Evolutionary conservation across 768 basidiomycete species (phyloP).

Genomic region (Suillus hirtellus): DNA sequence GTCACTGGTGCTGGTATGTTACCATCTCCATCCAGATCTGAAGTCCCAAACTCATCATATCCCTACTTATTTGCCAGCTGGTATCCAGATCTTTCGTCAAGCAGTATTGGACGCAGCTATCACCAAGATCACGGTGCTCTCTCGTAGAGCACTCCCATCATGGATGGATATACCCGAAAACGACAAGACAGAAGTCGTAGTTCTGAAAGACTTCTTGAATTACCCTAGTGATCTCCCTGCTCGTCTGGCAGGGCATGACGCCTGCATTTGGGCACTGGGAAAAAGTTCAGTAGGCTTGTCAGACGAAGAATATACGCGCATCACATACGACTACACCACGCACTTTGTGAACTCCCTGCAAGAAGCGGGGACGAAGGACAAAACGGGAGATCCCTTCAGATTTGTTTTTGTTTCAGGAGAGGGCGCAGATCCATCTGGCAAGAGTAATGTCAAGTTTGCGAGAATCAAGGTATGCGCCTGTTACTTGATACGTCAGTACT

Average conservation of each 20-base stretch:
- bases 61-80: conserved; percentile 24
- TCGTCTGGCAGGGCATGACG: conserved; percentile 35
- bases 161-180: conserved; percentile 32
- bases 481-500: neutral
- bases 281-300: conserved; percentile 27
- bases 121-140: conserved; percentile 34
- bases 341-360: conserved; percentile 31
- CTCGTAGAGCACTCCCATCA: conserved; percentile 33
- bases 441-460: conserved; percentile 32
- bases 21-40: neutral
- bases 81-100: conserved; percentile 35
- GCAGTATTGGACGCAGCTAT: conserved; percentile 32
- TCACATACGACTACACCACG: conserved; percentile 39
- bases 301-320: conserved; percentile 33
- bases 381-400: conserved; percentile 31
- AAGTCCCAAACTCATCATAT: neutral
- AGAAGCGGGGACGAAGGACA: conserved; percentile 19
- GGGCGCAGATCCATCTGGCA: conserved; percentile 35
- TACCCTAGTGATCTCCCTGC: conserved; percentile 32
- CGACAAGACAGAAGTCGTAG: conserved; percentile 31
- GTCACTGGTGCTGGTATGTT: conserved; percentile 35
- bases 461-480: conserved; percentile 36
- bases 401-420: conserved; percentile 42
- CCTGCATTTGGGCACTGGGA: conserved; percentile 40
- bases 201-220: conserved; percentile 34